Percentiles rank a stretch among this genome's conserved stretches.
Conservation (phyloP, 2,329 filamentous ascomycete species). For the Fusarium lateritium region DNA sequence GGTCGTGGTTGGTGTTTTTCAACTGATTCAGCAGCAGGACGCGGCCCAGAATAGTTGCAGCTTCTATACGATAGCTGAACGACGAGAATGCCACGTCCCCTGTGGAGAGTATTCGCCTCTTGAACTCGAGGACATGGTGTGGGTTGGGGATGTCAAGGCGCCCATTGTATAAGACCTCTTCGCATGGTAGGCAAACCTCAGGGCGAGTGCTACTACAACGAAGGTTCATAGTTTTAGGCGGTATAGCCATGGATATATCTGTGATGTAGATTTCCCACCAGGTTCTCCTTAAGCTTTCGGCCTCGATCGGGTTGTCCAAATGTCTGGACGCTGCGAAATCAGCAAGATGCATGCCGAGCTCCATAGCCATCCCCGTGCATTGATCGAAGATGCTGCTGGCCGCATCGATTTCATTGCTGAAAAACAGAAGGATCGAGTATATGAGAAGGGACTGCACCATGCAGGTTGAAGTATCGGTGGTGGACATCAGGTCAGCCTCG, state of each 20-base stretch:
- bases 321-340: conserved; percentile 31
- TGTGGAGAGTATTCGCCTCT: conserved; percentile 18
- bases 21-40: conserved; percentile 34
- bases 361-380: conserved; percentile 34
- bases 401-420: conserved; percentile 13
- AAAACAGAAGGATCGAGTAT: conserved; percentile 26
- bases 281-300: conserved; percentile 42
- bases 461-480: conserved; percentile 10
- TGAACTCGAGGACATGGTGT: conserved; percentile 37
- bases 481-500: conserved; percentile 22
- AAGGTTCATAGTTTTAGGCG: conserved; percentile 24
- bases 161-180: conserved; percentile 32
- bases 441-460: conserved; percentile 38
- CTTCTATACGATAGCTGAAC: conserved; percentile 46
- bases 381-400: conserved; percentile 23
- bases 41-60: conserved; percentile 35
- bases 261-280: conserved; percentile 48
- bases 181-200: conserved; percentile 40
- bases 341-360: conserved; percentile 37
- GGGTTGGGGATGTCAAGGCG: conserved; percentile 25
- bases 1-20: conserved; percentile 33
- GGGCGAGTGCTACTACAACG: conserved; percentile 33
- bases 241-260: conserved; percentile 40
- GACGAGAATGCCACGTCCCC: conserved; percentile 42
- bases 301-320: conserved; percentile 31